Conservation (phyloP, 2,329 filamentous ascomycete species). For the Phoma sp. region DNA sequence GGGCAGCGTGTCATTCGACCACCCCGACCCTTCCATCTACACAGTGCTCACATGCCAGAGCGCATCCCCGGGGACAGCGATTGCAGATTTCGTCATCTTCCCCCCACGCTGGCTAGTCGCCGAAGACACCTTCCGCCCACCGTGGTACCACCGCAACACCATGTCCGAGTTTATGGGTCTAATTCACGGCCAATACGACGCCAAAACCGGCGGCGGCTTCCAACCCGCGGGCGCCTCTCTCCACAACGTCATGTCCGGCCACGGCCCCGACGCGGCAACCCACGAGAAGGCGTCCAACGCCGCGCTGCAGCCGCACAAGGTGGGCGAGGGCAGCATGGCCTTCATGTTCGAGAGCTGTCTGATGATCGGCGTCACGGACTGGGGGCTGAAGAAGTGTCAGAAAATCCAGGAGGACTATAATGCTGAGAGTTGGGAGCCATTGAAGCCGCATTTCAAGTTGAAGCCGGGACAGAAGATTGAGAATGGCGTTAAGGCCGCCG, state of each 20-base stretch:
- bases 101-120: constrained; percentile 74
- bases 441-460: constrained; percentile 55
- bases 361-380: constrained; percentile 75
- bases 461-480: constrained; percentile 35
- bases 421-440: constrained; percentile 76
- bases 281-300: constrained; percentile 65
- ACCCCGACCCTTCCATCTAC: constrained; percentile 71
- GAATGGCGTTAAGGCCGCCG: constrained; percentile 27
- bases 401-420: constrained; percentile 78
- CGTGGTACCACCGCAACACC: constrained; percentile 74
- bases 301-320: constrained; percentile 62
- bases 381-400: constrained; percentile 72
- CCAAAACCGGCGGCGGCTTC: constrained; percentile 64
- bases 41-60: constrained; percentile 71
- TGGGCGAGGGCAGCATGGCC: constrained; percentile 70
- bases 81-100: constrained; percentile 76
- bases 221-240: constrained; percentile 67
- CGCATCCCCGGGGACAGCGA: constrained; percentile 58
- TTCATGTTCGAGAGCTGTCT: constrained; percentile 72
- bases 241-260: constrained; percentile 78
- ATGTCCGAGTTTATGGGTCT: constrained; percentile 75
- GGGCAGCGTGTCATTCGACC: constrained; percentile 66
- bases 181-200: constrained; percentile 68
- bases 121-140: constrained; percentile 73
- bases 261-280: constrained; percentile 67